Conservation (phyloP, 169 alveolate genomes). For the Plasmodium falciparum region DNA sequence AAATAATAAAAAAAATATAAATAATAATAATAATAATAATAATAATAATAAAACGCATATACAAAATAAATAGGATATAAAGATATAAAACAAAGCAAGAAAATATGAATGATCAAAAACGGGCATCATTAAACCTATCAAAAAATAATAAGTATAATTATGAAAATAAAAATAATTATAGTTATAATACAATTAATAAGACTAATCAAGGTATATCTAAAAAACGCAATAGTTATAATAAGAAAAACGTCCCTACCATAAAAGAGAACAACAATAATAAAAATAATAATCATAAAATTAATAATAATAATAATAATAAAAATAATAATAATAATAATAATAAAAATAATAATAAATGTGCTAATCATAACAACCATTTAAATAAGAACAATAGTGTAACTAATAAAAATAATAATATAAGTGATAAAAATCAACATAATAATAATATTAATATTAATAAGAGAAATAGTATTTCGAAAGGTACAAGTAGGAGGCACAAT, state of each 20-base stretch:
- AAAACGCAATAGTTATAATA: too few relatives aligned
- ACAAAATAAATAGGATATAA: conserved; percentile 5
- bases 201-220: too few relatives aligned
- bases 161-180: too few relatives aligned
- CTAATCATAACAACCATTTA: not conserved
- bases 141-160: not conserved
- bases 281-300: not conserved
- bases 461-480: too few relatives aligned
- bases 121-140: conserved; percentile 23
- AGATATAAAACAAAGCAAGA: conserved; percentile 1
- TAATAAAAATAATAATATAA: not conserved
- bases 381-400: not conserved
- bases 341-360: not conserved
- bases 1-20: not conserved
- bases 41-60: not conserved
- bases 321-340: not conserved
- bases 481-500: not conserved
- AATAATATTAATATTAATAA: too few relatives aligned
- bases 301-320: not conserved
- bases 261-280: not conserved
- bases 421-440: not conserved
- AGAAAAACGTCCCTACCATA: too few relatives aligned
- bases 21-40: not conserved
- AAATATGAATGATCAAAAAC: conserved; percentile 33
- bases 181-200: too few relatives aligned